Base-by-base conservation (phyloP, 164 flowering plant species). In the Berberis vulgaris region DNA sequence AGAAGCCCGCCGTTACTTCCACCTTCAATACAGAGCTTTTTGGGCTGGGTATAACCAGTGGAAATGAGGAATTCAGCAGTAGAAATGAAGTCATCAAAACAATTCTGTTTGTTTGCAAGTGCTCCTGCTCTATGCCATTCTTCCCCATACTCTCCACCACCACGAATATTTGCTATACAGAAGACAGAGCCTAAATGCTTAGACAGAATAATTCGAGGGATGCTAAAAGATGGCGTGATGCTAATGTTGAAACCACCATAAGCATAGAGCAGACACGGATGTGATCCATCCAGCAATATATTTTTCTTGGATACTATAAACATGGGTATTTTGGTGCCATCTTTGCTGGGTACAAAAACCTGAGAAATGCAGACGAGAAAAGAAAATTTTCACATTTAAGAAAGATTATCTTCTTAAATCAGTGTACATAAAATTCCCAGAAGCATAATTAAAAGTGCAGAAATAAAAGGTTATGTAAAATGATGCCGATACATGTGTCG, bases 141-240 rank as follows among this genome's bases (percentile, higher is more conserved):
- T 77, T 91, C 96, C 49, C 99, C 99, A 74, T 95, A 91, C 69
- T 95, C 99, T 45, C 99, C 99, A 69, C 99, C 99, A 62, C 99
- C 99, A 60, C 99, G 96, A 39, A 91, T 89, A 71, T 91, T 95
- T 53, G 99, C 99, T 54, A 88, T 69, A 81, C 96, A 91, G 73
- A 65, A 80, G 13, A 95, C 83, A 50, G 74, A 79, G 58, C 88
- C 97, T 58, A 91, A 74, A 78, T 95, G 81, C 74, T 78, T 84
- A 11, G 76, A 65, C n/a, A 89, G 86, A 55, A 88, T 76, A 63
- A 72, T 86, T 13, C 96, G 96, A 55, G 78, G 76, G 41, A 82
- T 84, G 61, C 82, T 80, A 69, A 95, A 95, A 13, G 78, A 82
- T 53, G 99, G 98, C 43, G 96, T 95, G 11, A 95, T 11, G 68